Evolutionary conservation across 108 stramenopile genomes (phyloP).

Genomic region (Epithemia pelagica): DNA sequence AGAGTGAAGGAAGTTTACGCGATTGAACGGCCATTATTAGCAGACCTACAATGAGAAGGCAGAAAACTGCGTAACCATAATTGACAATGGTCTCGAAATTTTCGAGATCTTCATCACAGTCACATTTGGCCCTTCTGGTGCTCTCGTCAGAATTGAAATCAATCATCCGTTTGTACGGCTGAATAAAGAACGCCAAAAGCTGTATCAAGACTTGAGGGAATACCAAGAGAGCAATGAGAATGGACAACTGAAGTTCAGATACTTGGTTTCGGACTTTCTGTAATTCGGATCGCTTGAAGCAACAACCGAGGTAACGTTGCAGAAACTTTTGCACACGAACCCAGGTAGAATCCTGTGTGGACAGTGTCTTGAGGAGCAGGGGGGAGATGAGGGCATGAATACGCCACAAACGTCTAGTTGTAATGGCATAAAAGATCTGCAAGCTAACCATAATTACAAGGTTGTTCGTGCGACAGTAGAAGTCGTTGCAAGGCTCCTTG

Average conservation of each 20-base stretch:
- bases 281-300: background rate
- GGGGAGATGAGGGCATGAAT: constrained; percentile 29
- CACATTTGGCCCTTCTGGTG: background rate
- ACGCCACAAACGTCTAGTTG: constrained; percentile 23
- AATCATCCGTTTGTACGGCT: background rate
- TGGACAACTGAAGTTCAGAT: background rate
- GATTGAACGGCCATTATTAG: constrained; percentile 15
- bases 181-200: background rate
- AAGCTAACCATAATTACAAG: constrained; percentile 16
- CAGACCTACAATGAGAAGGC: constrained; percentile 5
- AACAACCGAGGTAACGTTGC: background rate
- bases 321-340: background rate
- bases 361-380: constrained; percentile 7
- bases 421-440: constrained; percentile 20
- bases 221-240: constrained; percentile 4
- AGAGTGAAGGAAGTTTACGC: constrained; percentile 22
- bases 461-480: constrained; percentile 12
- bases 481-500: constrained; percentile 15
- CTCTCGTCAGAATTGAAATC: constrained; percentile 12
- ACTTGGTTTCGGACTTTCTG: background rate
- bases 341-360: background rate
- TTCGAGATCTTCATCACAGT: background rate
- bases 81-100: background rate
- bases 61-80: background rate
- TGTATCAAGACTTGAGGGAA: constrained; percentile 23